phyloP scores from a whole-genome alignment of 768 basidiomycete genomes.

The Mycena latifolia region DNA sequence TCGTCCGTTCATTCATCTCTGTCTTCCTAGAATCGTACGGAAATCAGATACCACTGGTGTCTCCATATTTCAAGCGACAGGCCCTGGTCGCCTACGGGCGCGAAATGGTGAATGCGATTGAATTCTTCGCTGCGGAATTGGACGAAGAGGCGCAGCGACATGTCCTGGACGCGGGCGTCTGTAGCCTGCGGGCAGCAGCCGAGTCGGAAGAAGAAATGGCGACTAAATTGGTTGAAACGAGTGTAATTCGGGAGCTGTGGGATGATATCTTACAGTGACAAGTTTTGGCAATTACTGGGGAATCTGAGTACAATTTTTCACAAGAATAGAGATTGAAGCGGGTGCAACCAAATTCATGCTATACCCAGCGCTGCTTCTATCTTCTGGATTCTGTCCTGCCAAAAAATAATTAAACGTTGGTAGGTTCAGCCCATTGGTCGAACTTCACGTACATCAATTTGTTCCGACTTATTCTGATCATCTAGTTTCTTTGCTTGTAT shows the following conservation, averaged over 20 bases:
- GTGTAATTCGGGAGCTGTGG: slow-evolving; percentile 4
- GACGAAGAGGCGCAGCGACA: slow-evolving; percentile 35
- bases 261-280: not conserved
- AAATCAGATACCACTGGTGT: slow-evolving; percentile 12
- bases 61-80: slow-evolving; percentile 37
- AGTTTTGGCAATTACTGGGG: not conserved
- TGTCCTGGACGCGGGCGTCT: slow-evolving; percentile 37
- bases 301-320: too few species aligned
- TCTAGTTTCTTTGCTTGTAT: too few species aligned
- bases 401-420: too few species aligned
- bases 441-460: too few species aligned
- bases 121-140: slow-evolving; percentile 37
- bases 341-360: too few species aligned
- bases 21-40: slow-evolving; percentile 37
- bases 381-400: too few species aligned
- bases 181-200: slow-evolving; percentile 40
- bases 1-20: slow-evolving; percentile 36
- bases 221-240: not conserved
- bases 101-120: slow-evolving; percentile 44
- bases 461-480: too few species aligned
- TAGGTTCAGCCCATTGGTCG: too few species aligned
- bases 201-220: slow-evolving; percentile 14
- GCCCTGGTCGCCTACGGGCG: slow-evolving; percentile 44
- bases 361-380: too few species aligned
- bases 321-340: too few species aligned